Evolutionary conservation across 1,284 basidiomycete species (phyloP).

Genomic region (Lignosus rhinocerotis): DNA sequence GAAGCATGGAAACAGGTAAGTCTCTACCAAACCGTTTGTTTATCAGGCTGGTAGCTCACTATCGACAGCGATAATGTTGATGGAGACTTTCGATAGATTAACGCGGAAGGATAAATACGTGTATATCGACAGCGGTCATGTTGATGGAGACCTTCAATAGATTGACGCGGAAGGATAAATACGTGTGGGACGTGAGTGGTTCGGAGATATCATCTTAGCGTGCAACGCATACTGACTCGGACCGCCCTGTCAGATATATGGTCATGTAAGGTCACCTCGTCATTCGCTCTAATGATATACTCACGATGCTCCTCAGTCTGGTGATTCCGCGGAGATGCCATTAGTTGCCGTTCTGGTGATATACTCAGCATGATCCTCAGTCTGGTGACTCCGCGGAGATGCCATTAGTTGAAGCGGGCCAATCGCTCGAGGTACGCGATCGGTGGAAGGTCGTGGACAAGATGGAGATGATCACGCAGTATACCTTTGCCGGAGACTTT

Average conservation of each 20-base stretch:
- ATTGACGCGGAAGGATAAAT: conserved; percentile 64
- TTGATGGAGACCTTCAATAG: conserved; percentile 69
- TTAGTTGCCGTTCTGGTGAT: conserved; percentile 45
- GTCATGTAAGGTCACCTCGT: conserved; percentile 47
- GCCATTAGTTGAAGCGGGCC: conserved; percentile 47
- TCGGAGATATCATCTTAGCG: not conserved
- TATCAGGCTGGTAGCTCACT: not conserved
- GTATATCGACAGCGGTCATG: conserved; percentile 59
- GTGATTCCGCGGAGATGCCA: conserved; percentile 57
- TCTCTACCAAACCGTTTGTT: not conserved
- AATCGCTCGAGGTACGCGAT: conserved; percentile 51
- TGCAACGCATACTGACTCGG: not conserved
- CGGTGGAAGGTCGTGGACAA: conserved; percentile 69
- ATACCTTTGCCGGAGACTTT: conserved; percentile 66
- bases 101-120: conserved; percentile 67
- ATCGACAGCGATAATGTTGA: conserved; percentile 61
- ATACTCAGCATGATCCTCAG: conserved; percentile 34
- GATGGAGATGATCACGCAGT: conserved; percentile 67
- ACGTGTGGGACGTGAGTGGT: conserved; percentile 65
- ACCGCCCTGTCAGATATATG: conserved; percentile 49
- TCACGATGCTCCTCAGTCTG: conserved; percentile 44
- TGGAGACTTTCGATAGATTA: conserved; percentile 66
- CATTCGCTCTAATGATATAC: not conserved
- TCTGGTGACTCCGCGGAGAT: conserved; percentile 65
- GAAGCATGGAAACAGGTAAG: conserved; percentile 65